phyloP scores from a whole-genome alignment of 768 basidiomycete species.

The Boletus fagicola region DNA sequence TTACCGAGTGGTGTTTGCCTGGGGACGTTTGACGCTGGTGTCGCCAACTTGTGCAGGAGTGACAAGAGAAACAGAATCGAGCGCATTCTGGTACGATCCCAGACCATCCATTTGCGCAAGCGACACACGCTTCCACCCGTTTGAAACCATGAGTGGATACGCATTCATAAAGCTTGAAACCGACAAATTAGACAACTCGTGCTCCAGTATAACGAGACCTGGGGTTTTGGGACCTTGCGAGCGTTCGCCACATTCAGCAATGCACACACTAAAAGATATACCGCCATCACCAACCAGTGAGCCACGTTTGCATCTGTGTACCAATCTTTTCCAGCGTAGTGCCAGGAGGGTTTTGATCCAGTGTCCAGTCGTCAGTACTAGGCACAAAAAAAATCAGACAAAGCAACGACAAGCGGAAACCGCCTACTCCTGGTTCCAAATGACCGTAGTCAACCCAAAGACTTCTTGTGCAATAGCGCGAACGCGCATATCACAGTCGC shows the following conservation, averaged over 20 bases:
- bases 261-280: not conserved
- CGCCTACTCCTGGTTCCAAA: conserved; percentile 88
- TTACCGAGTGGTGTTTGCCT: conserved; percentile 17
- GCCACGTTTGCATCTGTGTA: conserved; percentile 52
- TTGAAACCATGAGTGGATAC: conserved; percentile 59
- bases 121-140: conserved; percentile 70
- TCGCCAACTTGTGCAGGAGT: conserved; percentile 23
- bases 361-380: conserved; percentile 77
- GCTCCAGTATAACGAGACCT: conserved; percentile 82
- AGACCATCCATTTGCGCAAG: conserved; percentile 45
- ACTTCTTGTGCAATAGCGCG: conserved; percentile 82
- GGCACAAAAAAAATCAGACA: not conserved
- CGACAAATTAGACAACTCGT: conserved; percentile 64
- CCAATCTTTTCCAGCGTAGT: conserved; percentile 51
- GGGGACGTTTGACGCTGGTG: conserved; percentile 16
- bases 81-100: conserved; percentile 48
- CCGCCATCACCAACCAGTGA: conserved; percentile 40
- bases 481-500: conserved; percentile 82
- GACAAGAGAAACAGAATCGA: conserved; percentile 29
- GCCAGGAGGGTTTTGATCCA: conserved; percentile 38
- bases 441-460: conserved; percentile 78
- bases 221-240: conserved; percentile 63
- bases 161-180: conserved; percentile 66
- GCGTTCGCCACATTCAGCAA: not conserved
- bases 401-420: not conserved